Evolutionary conservation across 805 yeast genomes (phyloP).

Genomic region (Metschnikowia arizonensis): DNA sequence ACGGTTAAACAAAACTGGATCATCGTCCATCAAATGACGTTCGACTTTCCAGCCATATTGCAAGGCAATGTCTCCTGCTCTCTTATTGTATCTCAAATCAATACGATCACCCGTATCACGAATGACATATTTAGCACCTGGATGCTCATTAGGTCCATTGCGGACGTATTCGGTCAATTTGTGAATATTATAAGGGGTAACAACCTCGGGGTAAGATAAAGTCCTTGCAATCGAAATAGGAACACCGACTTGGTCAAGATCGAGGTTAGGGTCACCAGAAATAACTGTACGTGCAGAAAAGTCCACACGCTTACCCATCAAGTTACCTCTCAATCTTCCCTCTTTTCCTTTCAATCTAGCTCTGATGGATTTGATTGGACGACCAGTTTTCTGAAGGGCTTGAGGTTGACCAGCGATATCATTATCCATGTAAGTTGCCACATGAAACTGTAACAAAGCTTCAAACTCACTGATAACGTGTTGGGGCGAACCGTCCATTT

Average conservation of each 20-base stretch:
- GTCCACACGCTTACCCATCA: slow-evolving; percentile 99
- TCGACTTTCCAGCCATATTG: slow-evolving; percentile 99
- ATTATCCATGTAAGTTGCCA: slow-evolving; percentile 98
- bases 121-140: slow-evolving; percentile 98
- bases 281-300: slow-evolving; percentile 98
- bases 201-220: slow-evolving; percentile 93
- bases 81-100: slow-evolving; percentile 91
- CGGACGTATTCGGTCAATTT: slow-evolving; percentile 88
- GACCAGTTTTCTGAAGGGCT: slow-evolving; percentile 96
- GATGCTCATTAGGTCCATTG: slow-evolving; percentile 98
- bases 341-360: slow-evolving; percentile 99
- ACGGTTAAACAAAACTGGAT: slow-evolving; percentile 96
- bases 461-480: slow-evolving; percentile 97
- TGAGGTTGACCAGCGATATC: slow-evolving; percentile 99
- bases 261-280: slow-evolving; percentile 98
- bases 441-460: slow-evolving; percentile 91
- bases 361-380: slow-evolving; percentile 97
- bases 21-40: slow-evolving; percentile 95
- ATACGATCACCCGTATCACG: slow-evolving; percentile 99
- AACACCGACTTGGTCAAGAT: slow-evolving; percentile 97
- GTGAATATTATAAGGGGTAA: slow-evolving; percentile 95
- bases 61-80: slow-evolving; percentile 96
- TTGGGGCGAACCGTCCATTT: slow-evolving; percentile 98
- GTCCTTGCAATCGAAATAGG: slow-evolving; percentile 96
- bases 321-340: slow-evolving; percentile 96